Conservation (phyloP, 2,329 filamentous ascomycete species). For the Lachnellula arida region DNA sequence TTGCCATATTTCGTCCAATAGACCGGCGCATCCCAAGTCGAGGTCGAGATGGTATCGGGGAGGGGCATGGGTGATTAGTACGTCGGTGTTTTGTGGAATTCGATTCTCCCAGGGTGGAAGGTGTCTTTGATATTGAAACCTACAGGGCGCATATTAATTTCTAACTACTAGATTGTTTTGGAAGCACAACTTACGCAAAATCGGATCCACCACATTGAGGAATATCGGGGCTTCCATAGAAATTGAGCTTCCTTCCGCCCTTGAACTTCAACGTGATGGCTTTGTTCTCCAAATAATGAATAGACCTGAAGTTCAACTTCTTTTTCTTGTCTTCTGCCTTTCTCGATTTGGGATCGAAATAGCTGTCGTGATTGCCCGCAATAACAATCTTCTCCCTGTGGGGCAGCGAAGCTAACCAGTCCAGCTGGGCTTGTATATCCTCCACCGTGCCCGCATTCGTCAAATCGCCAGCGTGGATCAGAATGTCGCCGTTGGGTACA, state of each 20-base stretch:
- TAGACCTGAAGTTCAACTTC: conserved; percentile 58
- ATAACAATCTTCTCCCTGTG: conserved; percentile 79
- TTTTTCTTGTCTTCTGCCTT: conserved; percentile 50
- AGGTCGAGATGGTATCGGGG: conserved; percentile 50
- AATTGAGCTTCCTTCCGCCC: conserved; percentile 53
- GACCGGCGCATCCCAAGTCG: conserved; percentile 52
- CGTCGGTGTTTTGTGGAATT: conserved; percentile 54
- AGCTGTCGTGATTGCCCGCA: conserved; percentile 85
- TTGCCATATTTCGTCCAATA: conserved; percentile 54
- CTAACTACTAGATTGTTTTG: too few species aligned
- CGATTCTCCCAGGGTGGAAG: conserved; percentile 57
- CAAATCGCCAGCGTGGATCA: conserved; percentile 88
- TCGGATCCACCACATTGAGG: conserved; percentile 67
- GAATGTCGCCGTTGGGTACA: conserved; percentile 75
- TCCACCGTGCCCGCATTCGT: conserved; percentile 65
- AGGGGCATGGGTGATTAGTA: conserved; percentile 63
- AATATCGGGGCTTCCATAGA: conserved; percentile 81
- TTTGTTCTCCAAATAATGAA: conserved; percentile 73
- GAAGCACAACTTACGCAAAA: conserved; percentile 47
- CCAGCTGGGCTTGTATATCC: conserved; percentile 75
- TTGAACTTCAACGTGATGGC: conserved; percentile 59
- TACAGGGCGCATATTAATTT: conserved; percentile 9
- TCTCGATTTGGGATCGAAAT: conserved; percentile 66
- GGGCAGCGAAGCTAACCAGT: conserved; percentile 73
- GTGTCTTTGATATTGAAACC: conserved; percentile 56